A percentile compares a stretch with the other conserved stretches of the same genome.
phyloP scores from a whole-genome alignment of 768 basidiomycete species.

The Lactifluus echinatus region DNA sequence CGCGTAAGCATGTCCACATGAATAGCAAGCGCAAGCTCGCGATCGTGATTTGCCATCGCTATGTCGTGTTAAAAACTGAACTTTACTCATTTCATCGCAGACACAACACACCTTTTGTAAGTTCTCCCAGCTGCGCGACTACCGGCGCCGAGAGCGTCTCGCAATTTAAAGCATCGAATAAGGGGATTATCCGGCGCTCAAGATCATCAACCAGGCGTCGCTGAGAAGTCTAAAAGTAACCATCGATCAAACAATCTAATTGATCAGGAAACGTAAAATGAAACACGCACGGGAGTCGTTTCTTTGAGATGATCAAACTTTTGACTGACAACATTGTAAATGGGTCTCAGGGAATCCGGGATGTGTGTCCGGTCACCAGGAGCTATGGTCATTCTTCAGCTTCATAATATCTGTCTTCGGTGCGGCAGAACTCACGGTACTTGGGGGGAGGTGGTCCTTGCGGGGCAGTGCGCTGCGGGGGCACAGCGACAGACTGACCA shows the following conservation, averaged over 20 bases:
- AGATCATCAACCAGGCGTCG: conserved; percentile 80
- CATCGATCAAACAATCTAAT: conserved; percentile 1
- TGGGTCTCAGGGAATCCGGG: conserved; percentile 54
- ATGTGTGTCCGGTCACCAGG: conserved; percentile 91
- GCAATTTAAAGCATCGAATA: conserved; percentile 92
- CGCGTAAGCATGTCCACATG: conserved; percentile 81
- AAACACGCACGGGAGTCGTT: conserved; percentile 57
- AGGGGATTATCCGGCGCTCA: conserved; percentile 72
- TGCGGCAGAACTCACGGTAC: conserved; percentile 45
- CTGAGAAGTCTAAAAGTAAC: conserved; percentile 56
- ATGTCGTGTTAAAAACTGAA: not conserved
- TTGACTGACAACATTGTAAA: conserved; percentile 55
- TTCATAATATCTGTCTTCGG: not conserved
- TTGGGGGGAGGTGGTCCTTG: conserved; percentile 30
- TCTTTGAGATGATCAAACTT: conserved; percentile 65
- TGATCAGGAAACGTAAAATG: not conserved
- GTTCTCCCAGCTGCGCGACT: conserved; percentile 59
- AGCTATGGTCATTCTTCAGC: conserved; percentile 38
- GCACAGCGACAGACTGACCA: not conserved
- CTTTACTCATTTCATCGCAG: not conserved
- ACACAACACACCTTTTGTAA: conserved; percentile 57
- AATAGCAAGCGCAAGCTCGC: conserved; percentile 66
- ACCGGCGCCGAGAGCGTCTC: conserved; percentile 66
- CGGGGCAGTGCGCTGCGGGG: conserved; percentile 6
- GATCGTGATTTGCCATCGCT: conserved; percentile 82